Percentiles rank a stretch among this genome's conserved stretches.
These are phyloP conservation scores for Penicillium brevicompactum DNA, from an alignment of 2,329 filamentous ascomycete genomes.

Conservation along the genomic window DNA sequence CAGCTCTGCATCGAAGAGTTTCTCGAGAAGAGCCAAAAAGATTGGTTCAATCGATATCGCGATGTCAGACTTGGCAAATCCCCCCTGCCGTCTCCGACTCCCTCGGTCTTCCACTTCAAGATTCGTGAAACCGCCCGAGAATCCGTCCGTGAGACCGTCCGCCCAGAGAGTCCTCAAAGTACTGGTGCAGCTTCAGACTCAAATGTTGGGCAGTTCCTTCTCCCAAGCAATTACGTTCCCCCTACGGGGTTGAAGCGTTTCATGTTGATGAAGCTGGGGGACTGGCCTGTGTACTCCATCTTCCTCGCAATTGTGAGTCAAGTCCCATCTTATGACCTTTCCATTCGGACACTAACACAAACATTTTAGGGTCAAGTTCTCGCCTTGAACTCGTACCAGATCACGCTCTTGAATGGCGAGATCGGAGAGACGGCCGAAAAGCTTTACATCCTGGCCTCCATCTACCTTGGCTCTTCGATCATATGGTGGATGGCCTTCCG, in stretches of 20 bases:
- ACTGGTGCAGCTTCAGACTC: conserved; percentile 37
- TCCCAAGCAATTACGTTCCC: conserved; percentile 58
- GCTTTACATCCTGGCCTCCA: conserved; percentile 61
- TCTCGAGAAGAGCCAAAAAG: conserved; percentile 65
- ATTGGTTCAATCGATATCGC: conserved; percentile 64
- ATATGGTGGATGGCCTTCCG: conserved; percentile 67
- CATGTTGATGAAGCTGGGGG: conserved; percentile 59
- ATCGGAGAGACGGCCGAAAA: conserved; percentile 60
- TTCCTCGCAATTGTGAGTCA: conserved; percentile 53
- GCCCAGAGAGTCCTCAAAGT: conserved; percentile 32
- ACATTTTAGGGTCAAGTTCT: conserved; percentile 56
- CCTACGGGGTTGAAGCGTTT: conserved; percentile 58
- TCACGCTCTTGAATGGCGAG: conserved; percentile 66
- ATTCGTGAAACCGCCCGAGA: conserved; percentile 26
- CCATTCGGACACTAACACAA: neutral
- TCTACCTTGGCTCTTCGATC: conserved; percentile 61
- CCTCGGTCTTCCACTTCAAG: conserved; percentile 7
- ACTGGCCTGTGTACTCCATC: conserved; percentile 66
- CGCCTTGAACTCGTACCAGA: conserved; percentile 67
- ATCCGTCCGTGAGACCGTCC: conserved; percentile 16
- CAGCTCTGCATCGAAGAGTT: conserved; percentile 66
- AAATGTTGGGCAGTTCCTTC: conserved; percentile 55
- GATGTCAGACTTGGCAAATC: conserved; percentile 59
- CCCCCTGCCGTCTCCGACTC: conserved; percentile 42
- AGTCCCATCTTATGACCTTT: neutral